Evolutionary conservation across 2,329 filamentous ascomycete species (phyloP).

Genomic region (Ascochyta lentis): DNA sequence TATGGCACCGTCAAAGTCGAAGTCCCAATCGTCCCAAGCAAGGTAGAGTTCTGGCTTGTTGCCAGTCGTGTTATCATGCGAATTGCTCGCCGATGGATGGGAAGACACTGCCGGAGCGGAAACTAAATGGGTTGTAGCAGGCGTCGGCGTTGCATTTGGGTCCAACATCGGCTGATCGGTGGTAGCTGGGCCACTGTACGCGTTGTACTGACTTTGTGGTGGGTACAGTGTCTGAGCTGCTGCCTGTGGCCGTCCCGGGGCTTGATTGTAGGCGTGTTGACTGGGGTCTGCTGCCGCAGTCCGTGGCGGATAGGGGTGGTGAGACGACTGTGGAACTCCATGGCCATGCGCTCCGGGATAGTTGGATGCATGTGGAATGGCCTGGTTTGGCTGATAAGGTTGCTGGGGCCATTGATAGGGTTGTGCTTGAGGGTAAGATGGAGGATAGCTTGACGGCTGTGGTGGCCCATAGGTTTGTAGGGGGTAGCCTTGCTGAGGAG

Average conservation of each 20-base stretch:
- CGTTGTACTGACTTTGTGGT: conserved; percentile 22
- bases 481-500: conserved; percentile 29
- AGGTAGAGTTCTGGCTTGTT: conserved; percentile 43
- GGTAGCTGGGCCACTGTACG: conserved; percentile 20
- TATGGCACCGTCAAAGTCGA: conserved; percentile 54
- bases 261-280: conserved; percentile 34
- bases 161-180: conserved; percentile 23
- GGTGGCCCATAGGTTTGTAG: conserved; percentile 34
- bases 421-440: conserved; percentile 30
- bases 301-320: conserved; percentile 30
- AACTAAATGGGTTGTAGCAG: conserved; percentile 29
- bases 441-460: conserved; percentile 27
- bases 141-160: conserved; percentile 39
- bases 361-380: conserved; percentile 28
- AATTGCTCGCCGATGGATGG: conserved; percentile 23
- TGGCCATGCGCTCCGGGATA: conserved; percentile 34
- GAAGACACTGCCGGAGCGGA: conserved; percentile 19
- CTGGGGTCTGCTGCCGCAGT: conserved; percentile 28
- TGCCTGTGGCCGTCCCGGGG: conserved; percentile 30
- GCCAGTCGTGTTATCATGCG: conserved; percentile 23
- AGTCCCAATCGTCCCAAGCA: conserved; percentile 51
- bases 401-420: conserved; percentile 38
- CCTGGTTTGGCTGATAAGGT: conserved; percentile 30
- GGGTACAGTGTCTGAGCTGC: conserved; percentile 26
- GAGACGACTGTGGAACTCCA: conserved; percentile 24